phyloP scores from a whole-genome alignment of 192 early-diverging fungal species.

The Coemansia sp. region DNA sequence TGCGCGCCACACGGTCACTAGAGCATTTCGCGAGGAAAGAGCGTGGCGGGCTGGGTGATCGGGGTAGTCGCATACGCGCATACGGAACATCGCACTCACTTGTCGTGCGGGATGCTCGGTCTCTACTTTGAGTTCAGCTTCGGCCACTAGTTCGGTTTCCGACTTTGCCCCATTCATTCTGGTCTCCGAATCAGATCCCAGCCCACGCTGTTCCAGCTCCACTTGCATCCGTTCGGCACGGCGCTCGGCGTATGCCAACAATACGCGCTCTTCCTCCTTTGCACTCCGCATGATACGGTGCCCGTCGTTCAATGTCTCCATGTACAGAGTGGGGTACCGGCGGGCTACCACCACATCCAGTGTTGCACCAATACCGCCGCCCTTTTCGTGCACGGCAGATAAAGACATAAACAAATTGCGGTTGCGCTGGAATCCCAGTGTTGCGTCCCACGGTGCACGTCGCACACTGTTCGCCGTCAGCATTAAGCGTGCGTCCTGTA shows the following conservation, averaged over 20 bases:
- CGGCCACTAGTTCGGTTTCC: not conserved
- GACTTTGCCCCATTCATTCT: not conserved
- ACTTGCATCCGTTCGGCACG: constrained; percentile 11
- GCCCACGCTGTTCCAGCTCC: constrained; percentile 4
- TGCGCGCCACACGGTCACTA: constrained; percentile 44
- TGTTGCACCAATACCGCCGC: constrained; percentile 32
- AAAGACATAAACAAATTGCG: constrained; percentile 24
- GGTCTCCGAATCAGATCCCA: not conserved
- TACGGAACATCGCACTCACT: constrained; percentile 26
- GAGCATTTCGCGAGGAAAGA: constrained; percentile 1
- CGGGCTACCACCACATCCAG: constrained; percentile 43
- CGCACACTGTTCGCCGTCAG: constrained; percentile 38
- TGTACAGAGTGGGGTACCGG: constrained; percentile 33
- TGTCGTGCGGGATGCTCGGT: constrained; percentile 17
- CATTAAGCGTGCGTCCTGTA: constrained; percentile 11
- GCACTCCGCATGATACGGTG: constrained; percentile 22
- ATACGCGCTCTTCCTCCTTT: constrained; percentile 28
- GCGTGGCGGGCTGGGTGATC: constrained; percentile 15
- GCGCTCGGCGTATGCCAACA: constrained; percentile 4
- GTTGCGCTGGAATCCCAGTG: constrained; percentile 28
- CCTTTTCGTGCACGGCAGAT: constrained; percentile 18
- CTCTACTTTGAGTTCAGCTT: constrained; percentile 1
- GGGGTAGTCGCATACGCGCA: constrained; percentile 50
- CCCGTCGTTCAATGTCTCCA: constrained; percentile 27
- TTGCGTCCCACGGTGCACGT: constrained; percentile 33